These are phyloP conservation scores for Dendrobium huoshanense DNA, from an alignment of 106 monocot species.

Conservation along the genomic window DNA sequence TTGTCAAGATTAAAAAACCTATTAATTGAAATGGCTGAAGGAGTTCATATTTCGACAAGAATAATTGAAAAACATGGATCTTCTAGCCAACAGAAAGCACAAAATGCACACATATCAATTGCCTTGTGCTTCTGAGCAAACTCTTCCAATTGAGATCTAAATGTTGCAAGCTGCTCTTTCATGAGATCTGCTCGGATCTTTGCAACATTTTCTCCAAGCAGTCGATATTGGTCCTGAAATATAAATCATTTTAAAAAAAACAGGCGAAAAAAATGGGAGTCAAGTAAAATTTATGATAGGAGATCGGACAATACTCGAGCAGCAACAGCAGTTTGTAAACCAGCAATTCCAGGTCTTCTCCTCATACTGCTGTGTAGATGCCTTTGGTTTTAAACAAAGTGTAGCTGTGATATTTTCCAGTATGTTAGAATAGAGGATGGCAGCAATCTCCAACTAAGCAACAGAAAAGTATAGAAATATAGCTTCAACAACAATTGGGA, in stretches of 20 bases:
- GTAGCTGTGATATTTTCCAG: neutral
- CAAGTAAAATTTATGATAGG: neutral
- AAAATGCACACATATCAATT: neutral
- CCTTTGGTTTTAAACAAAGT: neutral
- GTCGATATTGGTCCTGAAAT: conserved; percentile 70
- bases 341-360: conserved; percentile 81
- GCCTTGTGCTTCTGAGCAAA: conserved; percentile 98
- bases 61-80: neutral
- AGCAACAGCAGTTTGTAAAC: conserved; percentile 73
- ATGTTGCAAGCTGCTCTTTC: conserved; percentile 93
- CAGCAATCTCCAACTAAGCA: conserved; percentile 2
- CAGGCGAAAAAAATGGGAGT: neutral
- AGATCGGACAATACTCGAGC: conserved; percentile 50
- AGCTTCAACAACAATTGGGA: neutral
- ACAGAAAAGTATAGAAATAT: neutral
- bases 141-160: conserved; percentile 85
- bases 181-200: conserved; percentile 83
- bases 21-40: neutral
- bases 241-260: neutral
- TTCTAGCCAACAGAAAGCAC: neutral
- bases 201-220: conserved; percentile 88
- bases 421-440: neutral
- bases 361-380: conserved; percentile 44
- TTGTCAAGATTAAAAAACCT: neutral
- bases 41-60: neutral